These are phyloP conservation scores for Irpex sp. DNA, from an alignment of 1,284 basidiomycete genomes.

Conservation along the genomic window DNA sequence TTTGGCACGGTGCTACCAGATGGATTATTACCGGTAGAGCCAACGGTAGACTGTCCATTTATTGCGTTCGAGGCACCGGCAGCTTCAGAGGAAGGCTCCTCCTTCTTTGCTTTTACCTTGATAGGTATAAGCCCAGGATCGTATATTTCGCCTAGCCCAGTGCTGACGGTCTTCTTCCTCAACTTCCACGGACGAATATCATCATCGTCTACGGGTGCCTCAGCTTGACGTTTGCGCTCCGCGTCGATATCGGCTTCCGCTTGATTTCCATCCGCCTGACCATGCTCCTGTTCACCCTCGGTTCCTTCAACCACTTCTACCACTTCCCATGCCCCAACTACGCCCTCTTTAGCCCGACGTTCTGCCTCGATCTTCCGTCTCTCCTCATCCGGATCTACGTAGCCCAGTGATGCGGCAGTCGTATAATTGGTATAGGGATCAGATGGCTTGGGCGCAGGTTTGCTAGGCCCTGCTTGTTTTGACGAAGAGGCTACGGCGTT, in stretches of 20 bases:
- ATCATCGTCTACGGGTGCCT: constrained; percentile 41
- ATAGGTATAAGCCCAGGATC: constrained; percentile 66
- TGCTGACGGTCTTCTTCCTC: constrained; percentile 50
- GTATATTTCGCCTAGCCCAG: constrained; percentile 67
- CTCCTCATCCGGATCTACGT: constrained; percentile 69
- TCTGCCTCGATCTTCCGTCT: constrained; percentile 54
- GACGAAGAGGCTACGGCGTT: constrained; percentile 30
- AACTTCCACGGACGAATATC: constrained; percentile 64
- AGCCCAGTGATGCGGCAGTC: constrained; percentile 80
- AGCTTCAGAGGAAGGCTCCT: constrained; percentile 19
- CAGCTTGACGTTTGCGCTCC: constrained; percentile 29
- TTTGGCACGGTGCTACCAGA: constrained; percentile 25
- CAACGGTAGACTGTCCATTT: neutral
- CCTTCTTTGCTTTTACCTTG: constrained; percentile 56
- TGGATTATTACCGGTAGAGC: constrained; percentile 1
- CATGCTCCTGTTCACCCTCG: constrained; percentile 8
- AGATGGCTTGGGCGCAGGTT: constrained; percentile 50
- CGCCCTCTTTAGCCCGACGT: constrained; percentile 59
- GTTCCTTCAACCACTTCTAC: constrained; percentile 42
- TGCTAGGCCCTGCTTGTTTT: constrained; percentile 34
- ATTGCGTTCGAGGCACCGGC: neutral
- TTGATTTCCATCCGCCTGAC: neutral
- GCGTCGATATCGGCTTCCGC: constrained; percentile 16
- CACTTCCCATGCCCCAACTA: constrained; percentile 83
- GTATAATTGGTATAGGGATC: constrained; percentile 85